Evolutionary conservation across 106 monocot species (phyloP).

Genomic region (Allium cepa): DNA sequence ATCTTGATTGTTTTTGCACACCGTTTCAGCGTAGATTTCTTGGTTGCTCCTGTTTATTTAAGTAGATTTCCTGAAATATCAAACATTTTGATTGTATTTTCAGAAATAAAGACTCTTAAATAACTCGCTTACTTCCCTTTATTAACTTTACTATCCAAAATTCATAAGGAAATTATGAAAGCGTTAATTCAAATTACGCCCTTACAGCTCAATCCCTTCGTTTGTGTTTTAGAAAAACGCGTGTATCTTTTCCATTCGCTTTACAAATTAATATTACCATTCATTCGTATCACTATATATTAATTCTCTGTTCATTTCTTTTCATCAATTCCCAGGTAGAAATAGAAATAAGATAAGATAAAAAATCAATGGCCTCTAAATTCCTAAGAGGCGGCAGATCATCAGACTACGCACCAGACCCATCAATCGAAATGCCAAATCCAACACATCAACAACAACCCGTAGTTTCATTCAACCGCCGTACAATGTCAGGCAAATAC

Average conservation of each 20-base stretch:
- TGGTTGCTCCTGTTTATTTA: neutral
- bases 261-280: neutral
- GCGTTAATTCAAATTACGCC: too few species aligned
- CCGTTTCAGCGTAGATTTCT: neutral
- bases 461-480: constrained; percentile 32
- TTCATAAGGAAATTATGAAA: too few species aligned
- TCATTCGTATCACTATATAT: neutral
- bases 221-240: neutral
- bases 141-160: too few species aligned
- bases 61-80: neutral
- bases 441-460: neutral
- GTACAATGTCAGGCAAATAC: constrained; percentile 49
- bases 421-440: constrained; percentile 3
- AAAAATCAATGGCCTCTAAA: neutral
- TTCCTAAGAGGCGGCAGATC: neutral
- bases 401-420: neutral
- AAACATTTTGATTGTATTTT: neutral
- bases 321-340: neutral
- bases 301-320: neutral
- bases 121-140: neutral
- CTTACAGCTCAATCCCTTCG: too few species aligned
- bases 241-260: neutral
- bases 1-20: neutral
- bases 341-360: neutral
- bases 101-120: neutral